Evolutionary conservation across 1,139 yeast species (phyloP).

Genomic region (Entelexis sorbosivorans): DNA sequence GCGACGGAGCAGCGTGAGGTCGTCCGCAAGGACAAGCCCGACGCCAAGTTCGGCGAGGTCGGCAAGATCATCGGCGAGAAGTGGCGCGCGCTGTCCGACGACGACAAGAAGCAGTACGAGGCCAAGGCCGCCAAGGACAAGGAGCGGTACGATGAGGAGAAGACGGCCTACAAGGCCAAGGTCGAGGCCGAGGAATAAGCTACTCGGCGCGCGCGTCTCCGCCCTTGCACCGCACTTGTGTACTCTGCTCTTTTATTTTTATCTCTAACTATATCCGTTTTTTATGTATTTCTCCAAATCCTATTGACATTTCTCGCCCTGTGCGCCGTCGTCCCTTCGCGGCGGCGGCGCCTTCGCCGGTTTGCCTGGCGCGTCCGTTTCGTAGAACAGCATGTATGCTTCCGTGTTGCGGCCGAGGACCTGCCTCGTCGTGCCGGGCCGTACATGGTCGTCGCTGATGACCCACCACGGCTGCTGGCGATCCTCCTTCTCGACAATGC

Average conservation of each 20-base stretch:
- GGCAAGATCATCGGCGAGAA: constrained; percentile 88
- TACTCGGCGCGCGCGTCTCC: neutral
- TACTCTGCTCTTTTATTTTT: neutral
- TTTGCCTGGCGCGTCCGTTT: constrained; percentile 25
- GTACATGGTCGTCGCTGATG: constrained; percentile 61
- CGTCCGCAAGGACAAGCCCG: constrained; percentile 42
- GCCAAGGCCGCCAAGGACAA: constrained; percentile 90
- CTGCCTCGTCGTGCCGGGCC: constrained; percentile 50
- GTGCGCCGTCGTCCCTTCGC: too few relatives aligned
- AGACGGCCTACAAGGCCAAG: constrained; percentile 56
- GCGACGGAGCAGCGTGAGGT: constrained; percentile 95
- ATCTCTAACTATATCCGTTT: neutral
- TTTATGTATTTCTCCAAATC: neutral
- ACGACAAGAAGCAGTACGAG: constrained; percentile 81
- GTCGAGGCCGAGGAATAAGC: constrained; percentile 12
- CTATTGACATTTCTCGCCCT: neutral
- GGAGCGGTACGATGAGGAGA: constrained; percentile 93
- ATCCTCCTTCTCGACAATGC: constrained; percentile 14
- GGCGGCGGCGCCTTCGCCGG: neutral
- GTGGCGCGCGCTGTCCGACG: constrained; percentile 82
- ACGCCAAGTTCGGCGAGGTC: constrained; percentile 41
- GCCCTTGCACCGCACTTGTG: neutral
- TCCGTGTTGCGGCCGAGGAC: constrained; percentile 61
- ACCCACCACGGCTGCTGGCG: constrained; percentile 52
- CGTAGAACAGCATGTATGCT: constrained; percentile 77